Conservation (phyloP, 2,329 filamentous ascomycete genomes). For the Chaetomiaceae sp. region DNA sequence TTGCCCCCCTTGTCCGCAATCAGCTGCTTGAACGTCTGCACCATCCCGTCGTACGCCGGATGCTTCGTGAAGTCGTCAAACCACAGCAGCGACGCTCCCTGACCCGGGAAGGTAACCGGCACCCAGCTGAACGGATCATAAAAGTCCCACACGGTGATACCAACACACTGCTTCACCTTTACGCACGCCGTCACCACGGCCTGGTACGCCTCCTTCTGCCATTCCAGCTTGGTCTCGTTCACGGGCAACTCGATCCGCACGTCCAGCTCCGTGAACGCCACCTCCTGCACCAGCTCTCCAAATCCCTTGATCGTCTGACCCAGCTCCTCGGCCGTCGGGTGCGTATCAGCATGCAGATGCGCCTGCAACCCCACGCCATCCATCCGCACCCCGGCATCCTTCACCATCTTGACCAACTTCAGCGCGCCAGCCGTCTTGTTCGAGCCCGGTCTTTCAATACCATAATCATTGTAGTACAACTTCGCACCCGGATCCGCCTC, state of each 20-base stretch:
- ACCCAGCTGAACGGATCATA: constrained; percentile 37
- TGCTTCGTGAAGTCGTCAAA: constrained; percentile 32
- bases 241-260: constrained; percentile 40
- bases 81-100: constrained; percentile 31
- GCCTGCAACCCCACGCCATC: constrained; percentile 57
- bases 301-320: constrained; percentile 43
- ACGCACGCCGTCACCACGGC: constrained; percentile 29
- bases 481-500: too few relatives aligned
- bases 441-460: too few relatives aligned
- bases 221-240: constrained; percentile 33
- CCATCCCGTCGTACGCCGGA: constrained; percentile 30
- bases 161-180: constrained; percentile 31
- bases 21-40: constrained; percentile 30
- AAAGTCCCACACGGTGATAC: constrained; percentile 38
- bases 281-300: constrained; percentile 41
- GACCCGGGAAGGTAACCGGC: constrained; percentile 29
- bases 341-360: constrained; percentile 49
- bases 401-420: constrained; percentile 39
- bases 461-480: too few relatives aligned
- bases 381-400: constrained; percentile 44
- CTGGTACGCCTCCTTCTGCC: constrained; percentile 43
- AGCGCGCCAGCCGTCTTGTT: too few relatives aligned
- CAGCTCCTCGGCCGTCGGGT: constrained; percentile 40
- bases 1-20: background rate
- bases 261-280: constrained; percentile 56